Evolutionary conservation across 495 filamentous ascomycete species (phyloP), one percentile per base, ranked within the genome.

Genomic region (Podospora pseudocomata): DNA sequence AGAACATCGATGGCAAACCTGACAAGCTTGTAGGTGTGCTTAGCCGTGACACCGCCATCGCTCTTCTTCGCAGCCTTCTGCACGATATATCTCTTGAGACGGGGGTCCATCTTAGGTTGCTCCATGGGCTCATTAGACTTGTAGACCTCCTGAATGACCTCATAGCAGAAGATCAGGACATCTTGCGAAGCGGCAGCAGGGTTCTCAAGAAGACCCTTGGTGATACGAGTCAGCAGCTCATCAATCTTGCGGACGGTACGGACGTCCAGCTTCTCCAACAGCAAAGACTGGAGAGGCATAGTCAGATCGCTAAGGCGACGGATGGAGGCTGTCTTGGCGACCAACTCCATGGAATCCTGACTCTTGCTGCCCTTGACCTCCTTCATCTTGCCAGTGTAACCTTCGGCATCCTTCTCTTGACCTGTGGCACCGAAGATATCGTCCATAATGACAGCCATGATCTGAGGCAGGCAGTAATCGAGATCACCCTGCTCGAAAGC

Each of bases 361-460:
- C 93, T 97, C 81, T 97, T 98, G 83, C 91, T 97, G 74, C 91
- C 93, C 81, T 97, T 97, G 20, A 98, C 90, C 80, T 99, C 95
- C 79, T 92, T 96, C 91, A 96, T 97, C 73, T 92, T 89, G 78
- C 91, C 97, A 66, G 90, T 87, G 75, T 99, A 99, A 57, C 93
- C 95, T 71, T 94, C 93, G 0, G 94, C 93, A 72, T 99, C 95
- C 76, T 99, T 99, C 73, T 99, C 95, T 80, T 95, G 89, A 16
- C 95, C 95, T n/a, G 90, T 88, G n/a, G 86, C 88, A 19, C 95
- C 95, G 76, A 99, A 99, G 15, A 93, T 96, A 75, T 98, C 96
- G 71, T 99, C 95, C 92, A 98, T 96, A 63, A 97, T 90, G 56
- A 99, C 86, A 4, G 87, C 83, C 57, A 92, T 86, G 55, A 98